A percentile compares a stretch with the other conserved stretches of the same genome.
These are phyloP conservation scores for Aspergillus brasiliensis DNA, from an alignment of 2,329 filamentous ascomycete species.

Conservation along the genomic window DNA sequence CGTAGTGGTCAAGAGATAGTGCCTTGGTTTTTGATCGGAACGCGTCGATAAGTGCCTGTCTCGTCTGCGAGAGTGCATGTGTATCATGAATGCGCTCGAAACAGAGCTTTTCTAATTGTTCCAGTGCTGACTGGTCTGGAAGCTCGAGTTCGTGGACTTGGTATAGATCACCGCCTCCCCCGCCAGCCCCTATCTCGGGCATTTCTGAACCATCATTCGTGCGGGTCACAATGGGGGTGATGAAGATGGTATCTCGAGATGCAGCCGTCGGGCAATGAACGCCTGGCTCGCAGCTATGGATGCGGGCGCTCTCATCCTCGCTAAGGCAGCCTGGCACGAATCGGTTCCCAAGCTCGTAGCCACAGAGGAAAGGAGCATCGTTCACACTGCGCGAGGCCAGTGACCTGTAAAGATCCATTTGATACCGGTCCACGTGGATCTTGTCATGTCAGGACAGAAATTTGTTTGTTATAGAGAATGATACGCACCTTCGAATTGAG, in stretches of 20 bases:
- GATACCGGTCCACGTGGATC: constrained; percentile 84
- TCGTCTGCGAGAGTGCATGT: constrained; percentile 29
- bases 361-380: constrained; percentile 69
- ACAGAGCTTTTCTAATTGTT: constrained; percentile 58
- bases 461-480: background rate
- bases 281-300: constrained; percentile 86
- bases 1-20: constrained; percentile 42
- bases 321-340: constrained; percentile 73
- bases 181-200: constrained; percentile 74
- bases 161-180: constrained; percentile 74
- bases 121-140: constrained; percentile 50
- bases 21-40: constrained; percentile 36
- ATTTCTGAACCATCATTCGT: constrained; percentile 60
- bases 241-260: constrained; percentile 64
- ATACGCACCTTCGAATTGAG: constrained; percentile 62
- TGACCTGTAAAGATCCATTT: constrained; percentile 69
- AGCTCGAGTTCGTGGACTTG: constrained; percentile 68
- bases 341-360: constrained; percentile 74
- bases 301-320: constrained; percentile 58
- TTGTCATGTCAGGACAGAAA: constrained; percentile 33
- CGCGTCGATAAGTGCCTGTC: constrained; percentile 34
- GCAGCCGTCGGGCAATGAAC: constrained; percentile 46
- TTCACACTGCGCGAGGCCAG: constrained; percentile 52
- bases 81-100: constrained; percentile 39
- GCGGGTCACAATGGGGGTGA: constrained; percentile 75